Conservation (phyloP, 371 early-diverging fungal genomes). For the Mortierella sp. region DNA sequence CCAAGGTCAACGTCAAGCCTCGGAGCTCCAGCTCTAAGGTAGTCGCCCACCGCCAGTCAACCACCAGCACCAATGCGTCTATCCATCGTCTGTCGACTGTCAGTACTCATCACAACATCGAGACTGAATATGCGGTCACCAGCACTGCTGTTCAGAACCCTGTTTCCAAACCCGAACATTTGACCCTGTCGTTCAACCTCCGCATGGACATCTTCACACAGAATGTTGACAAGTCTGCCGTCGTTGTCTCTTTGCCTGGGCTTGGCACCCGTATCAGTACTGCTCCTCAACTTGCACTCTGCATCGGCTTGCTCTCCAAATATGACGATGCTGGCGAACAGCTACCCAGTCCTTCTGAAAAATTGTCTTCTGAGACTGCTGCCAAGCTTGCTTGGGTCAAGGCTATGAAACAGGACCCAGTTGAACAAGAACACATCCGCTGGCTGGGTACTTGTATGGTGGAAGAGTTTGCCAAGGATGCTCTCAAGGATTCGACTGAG, state of each 20-base stretch:
- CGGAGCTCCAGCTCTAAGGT: too few relatives aligned
- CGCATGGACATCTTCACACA: neutral
- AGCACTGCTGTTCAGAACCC: neutral
- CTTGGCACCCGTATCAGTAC: neutral
- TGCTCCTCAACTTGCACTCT: neutral
- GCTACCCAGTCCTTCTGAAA: too few relatives aligned
- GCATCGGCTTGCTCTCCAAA: neutral
- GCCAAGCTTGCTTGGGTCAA: neutral
- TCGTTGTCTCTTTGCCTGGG: neutral
- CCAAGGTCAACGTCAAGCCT: too few relatives aligned
- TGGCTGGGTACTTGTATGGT: conserved; percentile 1
- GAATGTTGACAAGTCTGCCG: neutral
- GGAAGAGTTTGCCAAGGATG: neutral
- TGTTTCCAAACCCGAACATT: neutral
- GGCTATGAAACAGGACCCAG: too few relatives aligned
- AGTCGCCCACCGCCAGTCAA: too few relatives aligned
- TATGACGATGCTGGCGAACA: neutral
- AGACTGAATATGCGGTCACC: neutral
- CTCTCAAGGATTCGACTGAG: too few relatives aligned
- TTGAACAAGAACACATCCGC: conserved; percentile 8
- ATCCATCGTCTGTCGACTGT: too few relatives aligned
- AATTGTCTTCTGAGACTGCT: too few relatives aligned
- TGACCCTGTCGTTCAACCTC: neutral
- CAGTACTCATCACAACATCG: too few relatives aligned
- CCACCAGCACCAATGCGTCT: too few relatives aligned